Base-by-base conservation (phyloP, 306 rosid species). In the Cicer arietinum region DNA sequence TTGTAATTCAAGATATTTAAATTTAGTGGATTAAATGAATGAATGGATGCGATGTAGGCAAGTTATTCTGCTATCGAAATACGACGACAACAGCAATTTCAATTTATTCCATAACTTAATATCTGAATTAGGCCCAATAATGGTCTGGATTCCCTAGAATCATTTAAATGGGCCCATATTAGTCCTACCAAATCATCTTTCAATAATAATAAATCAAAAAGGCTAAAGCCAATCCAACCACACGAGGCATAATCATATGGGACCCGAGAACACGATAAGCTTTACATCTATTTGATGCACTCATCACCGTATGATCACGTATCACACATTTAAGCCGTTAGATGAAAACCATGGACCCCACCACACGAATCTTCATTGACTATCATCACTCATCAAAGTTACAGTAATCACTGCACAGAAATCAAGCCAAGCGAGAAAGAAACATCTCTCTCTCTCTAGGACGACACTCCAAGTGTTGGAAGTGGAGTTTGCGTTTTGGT, bases 291-390 rank as follows among this genome's bases (percentile, higher is more conserved):
- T 8, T 12, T 3, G n/a, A 78, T n/a, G 13, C 20, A 44, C 18
- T 58, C 6, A 1, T 17, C 77, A 81, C 88, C 85, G 18, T 72
- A 5, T 0, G 77, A 86, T 86, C 3, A 41, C 5, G 9, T 9
- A 5, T 7, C 16, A 54, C 46, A 43, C 52, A 10, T 43, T 3
- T 59, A 0, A 53, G 73, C 94, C 91, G 88, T 87, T 63, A 0
- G 83, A 80, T 79, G 74, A 69, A 18, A 69, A 40, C 35, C 8
- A 57, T 62, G 54, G 80, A 13, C 42, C 83, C 70, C 75, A 41
- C 58, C 42, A 7, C 6, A 25, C 13, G 7, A 37, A 67, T 17
- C 71, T 46, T 42, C 61, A 46, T 45, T 81, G 78, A 69, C 77
- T 48, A 43, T n/a, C 65, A 18, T 14, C 51, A 35, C 70, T 64